phyloP scores from a whole-genome alignment of 345 rosid genomes.

The Theobroma cacao region DNA sequence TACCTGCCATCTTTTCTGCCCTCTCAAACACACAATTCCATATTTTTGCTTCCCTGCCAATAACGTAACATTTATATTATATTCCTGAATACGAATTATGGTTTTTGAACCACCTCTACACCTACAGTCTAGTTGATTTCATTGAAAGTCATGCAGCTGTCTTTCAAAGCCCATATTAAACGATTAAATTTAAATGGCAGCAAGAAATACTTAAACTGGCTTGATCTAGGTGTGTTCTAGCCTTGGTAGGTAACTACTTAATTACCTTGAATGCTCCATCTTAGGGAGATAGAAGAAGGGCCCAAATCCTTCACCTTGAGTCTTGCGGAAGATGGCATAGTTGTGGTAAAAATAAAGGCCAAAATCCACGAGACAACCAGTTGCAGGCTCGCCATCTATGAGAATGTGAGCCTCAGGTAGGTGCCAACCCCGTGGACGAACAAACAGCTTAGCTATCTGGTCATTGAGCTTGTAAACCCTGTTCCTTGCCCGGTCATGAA shows the following conservation, averaged over 20 bases:
- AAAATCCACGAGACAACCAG: slow-evolving; percentile 86
- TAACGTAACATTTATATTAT: not conserved
- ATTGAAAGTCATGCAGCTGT: not conserved
- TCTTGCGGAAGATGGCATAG: slow-evolving; percentile 53
- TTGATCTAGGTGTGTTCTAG: too few relatives aligned
- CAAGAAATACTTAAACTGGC: too few relatives aligned
- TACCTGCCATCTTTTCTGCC: slow-evolving; percentile 83
- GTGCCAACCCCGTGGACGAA: slow-evolving; percentile 94
- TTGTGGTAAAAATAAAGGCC: slow-evolving; percentile 91
- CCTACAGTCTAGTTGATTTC: too few relatives aligned
- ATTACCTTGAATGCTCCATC: slow-evolving; percentile 91
- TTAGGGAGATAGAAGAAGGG: slow-evolving; percentile 97
- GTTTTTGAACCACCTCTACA: too few relatives aligned
- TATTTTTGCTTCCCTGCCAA: slow-evolving; percentile 85
- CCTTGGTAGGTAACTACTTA: not conserved
- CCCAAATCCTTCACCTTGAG: slow-evolving; percentile 78
- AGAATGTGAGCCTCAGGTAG: slow-evolving; percentile 81
- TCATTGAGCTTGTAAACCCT: slow-evolving; percentile 84
- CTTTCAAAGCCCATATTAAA: too few relatives aligned
- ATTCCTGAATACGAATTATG: not conserved
- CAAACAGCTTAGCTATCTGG: slow-evolving; percentile 75
- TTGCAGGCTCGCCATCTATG: slow-evolving; percentile 84
- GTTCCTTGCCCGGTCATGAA: slow-evolving; percentile 74
- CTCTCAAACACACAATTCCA: slow-evolving; percentile 88
- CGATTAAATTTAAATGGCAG: too few relatives aligned